phyloP scores from a whole-genome alignment of 2,329 filamentous ascomycete genomes.

The Cercospora canescens region DNA sequence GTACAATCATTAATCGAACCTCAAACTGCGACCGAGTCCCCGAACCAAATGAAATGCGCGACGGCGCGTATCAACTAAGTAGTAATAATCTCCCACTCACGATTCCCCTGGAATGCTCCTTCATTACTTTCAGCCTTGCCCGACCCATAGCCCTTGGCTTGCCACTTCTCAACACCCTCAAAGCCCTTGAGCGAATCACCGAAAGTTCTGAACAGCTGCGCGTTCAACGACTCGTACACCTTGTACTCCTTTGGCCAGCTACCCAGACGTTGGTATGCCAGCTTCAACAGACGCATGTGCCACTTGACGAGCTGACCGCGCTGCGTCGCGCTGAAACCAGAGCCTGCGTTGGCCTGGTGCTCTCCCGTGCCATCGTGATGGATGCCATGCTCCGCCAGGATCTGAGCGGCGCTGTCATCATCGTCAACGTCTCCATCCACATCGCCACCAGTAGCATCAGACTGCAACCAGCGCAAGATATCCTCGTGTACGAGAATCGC shows the following conservation, averaged over 20 bases:
- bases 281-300: constrained; percentile 40
- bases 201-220: constrained; percentile 46
- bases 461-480: constrained; percentile 32
- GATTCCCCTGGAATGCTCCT: constrained; percentile 35
- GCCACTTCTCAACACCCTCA: constrained; percentile 52
- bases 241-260: constrained; percentile 49
- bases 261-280: constrained; percentile 45
- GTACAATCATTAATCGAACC: background rate
- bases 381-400: constrained; percentile 39
- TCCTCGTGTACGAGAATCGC: constrained; percentile 38
- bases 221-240: constrained; percentile 52
- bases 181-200: constrained; percentile 42
- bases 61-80: background rate
- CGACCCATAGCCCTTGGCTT: constrained; percentile 45
- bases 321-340: constrained; percentile 28
- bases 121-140: constrained; percentile 49
- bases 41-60: background rate
- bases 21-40: background rate
- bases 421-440: constrained; percentile 37
- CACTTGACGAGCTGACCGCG: constrained; percentile 35
- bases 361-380: constrained; percentile 28
- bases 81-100: constrained; percentile 35
- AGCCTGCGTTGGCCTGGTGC: constrained; percentile 25
- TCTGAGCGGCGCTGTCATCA: constrained; percentile 39
- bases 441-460: constrained; percentile 28